Conservation (phyloP, 805 yeast genomes). For the Saturnispora quitensis region DNA sequence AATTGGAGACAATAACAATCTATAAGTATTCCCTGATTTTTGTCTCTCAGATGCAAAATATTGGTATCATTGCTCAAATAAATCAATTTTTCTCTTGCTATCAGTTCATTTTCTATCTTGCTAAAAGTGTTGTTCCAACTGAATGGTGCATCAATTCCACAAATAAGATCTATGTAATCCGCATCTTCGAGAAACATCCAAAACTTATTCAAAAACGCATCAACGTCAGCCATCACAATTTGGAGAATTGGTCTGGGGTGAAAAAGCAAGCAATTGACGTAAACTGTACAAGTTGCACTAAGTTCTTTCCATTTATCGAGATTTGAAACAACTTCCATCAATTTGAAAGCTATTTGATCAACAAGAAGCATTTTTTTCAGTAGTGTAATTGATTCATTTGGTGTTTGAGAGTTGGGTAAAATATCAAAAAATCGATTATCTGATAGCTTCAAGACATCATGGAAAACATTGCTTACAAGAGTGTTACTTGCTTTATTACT, state of each 20-base stretch:
- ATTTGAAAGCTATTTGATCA: slow-evolving; percentile 1
- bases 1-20: background rate
- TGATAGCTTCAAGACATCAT: background rate
- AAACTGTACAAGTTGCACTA: background rate
- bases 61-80: background rate
- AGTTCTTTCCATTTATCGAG: background rate
- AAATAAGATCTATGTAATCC: background rate
- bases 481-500: background rate
- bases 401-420: background rate
- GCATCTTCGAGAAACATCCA: background rate
- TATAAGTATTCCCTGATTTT: background rate
- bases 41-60: background rate
- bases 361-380: background rate
- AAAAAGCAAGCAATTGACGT: background rate
- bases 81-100: background rate
- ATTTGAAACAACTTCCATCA: background rate
- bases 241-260: background rate
- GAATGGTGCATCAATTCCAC: background rate
- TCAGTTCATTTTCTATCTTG: background rate
- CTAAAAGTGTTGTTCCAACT: background rate
- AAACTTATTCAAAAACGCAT: background rate
- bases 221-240: background rate
- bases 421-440: background rate
- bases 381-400: background rate
- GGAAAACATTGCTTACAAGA: background rate